Evolutionary conservation across 2,329 filamentous ascomycete genomes (phyloP), one percentile per base, ranked within the genome.

Genomic region (Stenocarpella maydis): DNA sequence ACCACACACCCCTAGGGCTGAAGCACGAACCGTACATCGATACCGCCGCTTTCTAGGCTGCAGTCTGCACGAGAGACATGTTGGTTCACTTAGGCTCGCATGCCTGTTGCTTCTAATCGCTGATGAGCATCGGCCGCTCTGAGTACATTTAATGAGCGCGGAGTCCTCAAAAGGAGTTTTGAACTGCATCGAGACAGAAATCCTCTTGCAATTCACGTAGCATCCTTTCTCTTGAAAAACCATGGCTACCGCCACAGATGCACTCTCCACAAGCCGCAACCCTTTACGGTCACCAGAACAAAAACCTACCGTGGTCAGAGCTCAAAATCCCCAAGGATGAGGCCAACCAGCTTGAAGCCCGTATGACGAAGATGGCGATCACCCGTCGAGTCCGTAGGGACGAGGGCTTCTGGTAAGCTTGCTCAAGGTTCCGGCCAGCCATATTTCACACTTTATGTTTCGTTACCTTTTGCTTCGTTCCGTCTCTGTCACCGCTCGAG

Each of bases 1-100:
- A n/a, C 24, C 5, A 10, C 10, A 37, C 17, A 45, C 15, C 9
- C 9, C 26, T 9, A n/a, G 3, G 24, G 12, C 39, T 14, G 26
- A 45, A 28, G 55, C 39, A 15, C 15, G 9, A 43, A 5, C n/a
- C 24, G 17, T 12, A 9, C 39, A 60, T n/a, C 3, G 31, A 37
- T 34, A 3, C 31, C n/a, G 8, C n/a, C n/a, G 2, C 10, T 54
- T 41, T 24, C 55, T 12, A 61, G 55, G 55, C 55, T 61, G 55
- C 45, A 47, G 55, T 41, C 21, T 47, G 24, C 55, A 61, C 26
- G 21, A 45, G 39, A 9, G 19, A 19, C 26, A 14, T 61, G 8
- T 60, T 60, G 54, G 54, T 28, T 19, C 37, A 60, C n/a, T n/a
- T 17, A 61, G 55, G 4, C 55, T 17, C 55, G 55, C 24, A 19